These are phyloP conservation scores for Scenedesmus sp. DNA, from an alignment of 163 green algal genomes.

Conservation along the genomic window DNA sequence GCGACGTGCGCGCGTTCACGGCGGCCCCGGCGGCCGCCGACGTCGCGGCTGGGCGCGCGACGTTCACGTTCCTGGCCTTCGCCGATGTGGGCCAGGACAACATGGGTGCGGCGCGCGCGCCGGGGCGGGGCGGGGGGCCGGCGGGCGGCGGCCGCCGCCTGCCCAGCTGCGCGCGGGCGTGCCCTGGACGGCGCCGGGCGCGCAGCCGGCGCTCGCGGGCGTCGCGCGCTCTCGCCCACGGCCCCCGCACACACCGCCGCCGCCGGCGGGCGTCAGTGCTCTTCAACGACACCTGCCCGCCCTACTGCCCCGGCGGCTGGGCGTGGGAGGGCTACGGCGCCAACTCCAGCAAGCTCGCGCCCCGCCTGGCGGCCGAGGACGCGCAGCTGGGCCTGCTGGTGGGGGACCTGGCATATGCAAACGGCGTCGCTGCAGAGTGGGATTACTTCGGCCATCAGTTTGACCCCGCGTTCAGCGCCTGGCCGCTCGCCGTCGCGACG, in stretches of 20 bases:
- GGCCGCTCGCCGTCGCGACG: slow-evolving; percentile 38
- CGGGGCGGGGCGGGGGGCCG: slow-evolving; percentile 15
- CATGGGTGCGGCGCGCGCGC: slow-evolving; percentile 11
- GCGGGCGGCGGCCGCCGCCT: background rate
- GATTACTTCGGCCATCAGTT: slow-evolving; percentile 55
- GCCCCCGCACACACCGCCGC: no score
- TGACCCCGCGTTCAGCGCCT: slow-evolving; percentile 47
- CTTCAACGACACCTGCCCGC: slow-evolving; percentile 41
- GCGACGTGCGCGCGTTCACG: background rate
- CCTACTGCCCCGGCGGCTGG: slow-evolving; percentile 28
- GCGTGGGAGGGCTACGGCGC: slow-evolving; percentile 33
- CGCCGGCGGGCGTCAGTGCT: background rate
- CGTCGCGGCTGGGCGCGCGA: background rate
- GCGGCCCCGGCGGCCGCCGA: background rate
- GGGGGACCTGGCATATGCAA: slow-evolving; percentile 54
- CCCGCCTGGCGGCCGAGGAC: slow-evolving; percentile 30
- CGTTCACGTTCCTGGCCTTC: slow-evolving; percentile 50
- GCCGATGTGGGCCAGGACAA: slow-evolving; percentile 52
- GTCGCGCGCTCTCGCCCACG: no score
- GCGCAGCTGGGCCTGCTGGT: slow-evolving; percentile 47
- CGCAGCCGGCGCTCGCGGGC: no score
- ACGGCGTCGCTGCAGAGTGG: slow-evolving; percentile 52
- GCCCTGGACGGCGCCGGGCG: no score
- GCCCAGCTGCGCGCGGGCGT: no score
- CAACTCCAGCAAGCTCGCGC: slow-evolving; percentile 47